A percentile compares a stretch with the other conserved stretches of the same genome.
phyloP scores from a whole-genome alignment of 306 rosid species.

The Castanea crenata region DNA sequence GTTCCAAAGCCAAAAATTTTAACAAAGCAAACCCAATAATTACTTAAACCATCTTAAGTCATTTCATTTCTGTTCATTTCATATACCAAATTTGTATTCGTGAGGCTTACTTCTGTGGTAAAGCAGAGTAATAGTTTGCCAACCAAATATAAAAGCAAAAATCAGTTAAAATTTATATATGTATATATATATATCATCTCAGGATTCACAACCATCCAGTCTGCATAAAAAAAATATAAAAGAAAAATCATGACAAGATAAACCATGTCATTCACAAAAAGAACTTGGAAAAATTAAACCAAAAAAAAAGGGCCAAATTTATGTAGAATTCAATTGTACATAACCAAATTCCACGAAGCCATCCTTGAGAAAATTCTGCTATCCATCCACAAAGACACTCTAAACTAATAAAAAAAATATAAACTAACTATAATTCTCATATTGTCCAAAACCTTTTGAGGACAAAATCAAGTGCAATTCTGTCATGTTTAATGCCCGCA shows the following conservation, averaged over 20 bases:
- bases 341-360: not conserved
- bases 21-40: constrained; percentile 3
- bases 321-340: not conserved
- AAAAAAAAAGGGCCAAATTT: not conserved
- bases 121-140: not conserved
- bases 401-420: not conserved
- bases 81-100: not conserved
- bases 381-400: not conserved
- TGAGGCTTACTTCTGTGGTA: not conserved
- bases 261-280: not conserved
- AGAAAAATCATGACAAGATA: not conserved
- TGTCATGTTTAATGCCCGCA: not conserved
- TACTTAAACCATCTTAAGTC: constrained; percentile 13
- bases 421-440: not conserved
- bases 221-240: too few relatives aligned
- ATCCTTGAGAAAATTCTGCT: not conserved
- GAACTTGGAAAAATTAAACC: not conserved
- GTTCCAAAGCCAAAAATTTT: not conserved
- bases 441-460: not conserved
- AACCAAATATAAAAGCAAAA: not conserved
- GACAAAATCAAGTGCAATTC: not conserved
- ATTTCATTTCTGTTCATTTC: not conserved
- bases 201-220: not conserved
- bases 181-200: not conserved
- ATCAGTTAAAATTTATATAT: not conserved